Base-by-base conservation (phyloP, 371 early-diverging fungal species). In the Thermomucor indicae-seudaticae region DNA sequence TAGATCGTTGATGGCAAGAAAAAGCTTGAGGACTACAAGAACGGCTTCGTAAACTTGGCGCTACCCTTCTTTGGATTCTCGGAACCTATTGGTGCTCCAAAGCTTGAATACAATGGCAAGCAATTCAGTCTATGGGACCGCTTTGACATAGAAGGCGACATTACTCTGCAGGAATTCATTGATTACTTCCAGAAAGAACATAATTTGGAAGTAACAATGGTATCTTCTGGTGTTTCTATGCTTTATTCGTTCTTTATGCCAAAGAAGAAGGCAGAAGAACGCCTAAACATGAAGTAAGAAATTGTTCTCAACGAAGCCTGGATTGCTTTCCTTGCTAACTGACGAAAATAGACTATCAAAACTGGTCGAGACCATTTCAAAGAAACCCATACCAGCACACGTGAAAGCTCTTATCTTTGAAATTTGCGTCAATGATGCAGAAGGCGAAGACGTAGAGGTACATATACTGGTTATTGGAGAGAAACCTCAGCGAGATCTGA, bases 31-130 rank as follows among this genome's bases (percentile, higher is more conserved):
- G 92, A 95, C 57, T 98, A 86, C 84, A 99, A 96, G 86, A 99
- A 99, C 71, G 97, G 96, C 3, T 99, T 99, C 66, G 82, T 99
- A 53, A 99, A 99, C 72, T 70, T 99, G 58, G 99, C 99, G 0
- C 72, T 99, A 47, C 99, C 99, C n/a, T 96, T 99, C 88, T 90
- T 98, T 81, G 97, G 91, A 16, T 95, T 96, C 74, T 97, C 98
- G 16, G 99, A 99, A 58, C 99, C 99, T 6, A 92, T 99, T 62
- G 86, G 89, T 10, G 93, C 95, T 4, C 89, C 83, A 41, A 84
- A 80, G 64, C 67, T 81, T 56, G 85, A 89, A 80, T 95, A 95
- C 76, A 76, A 92, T 55, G 95, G 90, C 50, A 73, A 63, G 3
- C 82, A 90, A 65, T 97, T 88, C 60, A 96, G 90, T 24, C 78